Evolutionary conservation across 352 stramenopile species (phyloP), one percentile per base, ranked within the genome.

Genomic region (Phytophthora colocasiae): DNA sequence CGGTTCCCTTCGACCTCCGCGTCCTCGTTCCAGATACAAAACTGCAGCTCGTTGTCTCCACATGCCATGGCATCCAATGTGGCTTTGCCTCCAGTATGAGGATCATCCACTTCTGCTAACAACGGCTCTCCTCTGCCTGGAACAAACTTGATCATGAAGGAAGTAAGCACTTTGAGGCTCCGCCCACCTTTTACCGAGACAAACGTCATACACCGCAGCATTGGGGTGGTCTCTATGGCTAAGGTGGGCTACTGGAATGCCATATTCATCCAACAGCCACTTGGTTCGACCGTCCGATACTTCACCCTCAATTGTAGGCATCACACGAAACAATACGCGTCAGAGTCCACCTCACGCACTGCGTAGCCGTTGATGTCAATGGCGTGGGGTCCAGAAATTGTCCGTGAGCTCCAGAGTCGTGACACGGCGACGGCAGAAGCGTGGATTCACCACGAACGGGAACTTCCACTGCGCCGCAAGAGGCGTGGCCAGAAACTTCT

Each of bases 261-360:
- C 71, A 52, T 78, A 80, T 41, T 71, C 66, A 60, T 83, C 75
- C 47, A 83, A 32, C 8, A 83, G 62, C 75, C 75, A 83, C 59
- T 77, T 77, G 29, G 66, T 77, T 22, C 27, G 46, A 10, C 58
- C 66, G 41, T 75, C 61, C 34, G 52, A 53, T 10, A 31, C 14
- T 54, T 71, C 61, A 3, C 62, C 69, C 5, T 75, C 69, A 26
- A 78, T 65, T 0, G 56, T 27, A 0, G 64, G 65, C 65, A 75
- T 50, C 7, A 83, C 59, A 22, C 68, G 72, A 52, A 81, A 78
- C 32, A 83, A 19, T 9, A 60, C 63, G 22, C 67, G 70, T 0
- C 61, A 0, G 65, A 67, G 39, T 69, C 47, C 12, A 64, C 69
- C 38, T 83, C 71, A 12, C 59, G 61, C 52, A 83, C 63, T 4